These are phyloP conservation scores for Lichtheimia hyalospora DNA, from an alignment of 371 early-diverging fungal genomes.

Conservation along the genomic window DNA sequence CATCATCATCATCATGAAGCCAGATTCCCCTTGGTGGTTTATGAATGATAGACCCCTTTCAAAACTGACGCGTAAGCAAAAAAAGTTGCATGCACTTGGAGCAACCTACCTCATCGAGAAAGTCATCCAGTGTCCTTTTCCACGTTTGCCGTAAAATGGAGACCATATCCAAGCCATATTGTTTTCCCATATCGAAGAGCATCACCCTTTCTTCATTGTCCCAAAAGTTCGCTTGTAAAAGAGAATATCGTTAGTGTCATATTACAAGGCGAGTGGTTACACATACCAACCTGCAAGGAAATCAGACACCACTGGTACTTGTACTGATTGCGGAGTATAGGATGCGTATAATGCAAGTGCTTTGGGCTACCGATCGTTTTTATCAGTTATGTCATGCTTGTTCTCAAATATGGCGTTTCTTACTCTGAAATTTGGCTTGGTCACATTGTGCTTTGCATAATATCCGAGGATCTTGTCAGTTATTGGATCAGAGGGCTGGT, in stretches of 20 bases:
- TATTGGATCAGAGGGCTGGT: slow-evolving; percentile 6
- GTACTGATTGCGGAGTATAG: slow-evolving; percentile 11
- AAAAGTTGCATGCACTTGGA: background rate
- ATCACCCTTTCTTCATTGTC: slow-evolving; percentile 21
- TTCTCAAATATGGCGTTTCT: background rate
- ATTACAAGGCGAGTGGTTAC: background rate
- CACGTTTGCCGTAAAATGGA: background rate
- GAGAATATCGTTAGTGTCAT: background rate
- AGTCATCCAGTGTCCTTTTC: background rate
- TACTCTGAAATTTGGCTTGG: slow-evolving; percentile 5
- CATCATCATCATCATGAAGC: background rate
- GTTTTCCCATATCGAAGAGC: slow-evolving; percentile 19
- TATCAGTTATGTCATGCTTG: background rate
- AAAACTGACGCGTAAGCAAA: background rate
- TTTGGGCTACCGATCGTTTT: slow-evolving; percentile 9
- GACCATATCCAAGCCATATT: slow-evolving; percentile 15
- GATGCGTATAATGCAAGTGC: slow-evolving; percentile 23
- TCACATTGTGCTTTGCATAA: slow-evolving; percentile 15
- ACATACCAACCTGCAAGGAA: slow-evolving; percentile 22
- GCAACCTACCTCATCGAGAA: background rate
- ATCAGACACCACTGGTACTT: slow-evolving; percentile 17
- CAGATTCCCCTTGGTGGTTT: background rate
- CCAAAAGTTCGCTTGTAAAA: slow-evolving; percentile 19
- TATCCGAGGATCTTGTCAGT: slow-evolving; percentile 13
- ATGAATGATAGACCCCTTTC: background rate